Percentiles rank a stretch among this genome's conserved stretches.
These are phyloP conservation scores for Ilex asprella DNA, from an alignment of 257 asterid genomes.

Conservation along the genomic window DNA sequence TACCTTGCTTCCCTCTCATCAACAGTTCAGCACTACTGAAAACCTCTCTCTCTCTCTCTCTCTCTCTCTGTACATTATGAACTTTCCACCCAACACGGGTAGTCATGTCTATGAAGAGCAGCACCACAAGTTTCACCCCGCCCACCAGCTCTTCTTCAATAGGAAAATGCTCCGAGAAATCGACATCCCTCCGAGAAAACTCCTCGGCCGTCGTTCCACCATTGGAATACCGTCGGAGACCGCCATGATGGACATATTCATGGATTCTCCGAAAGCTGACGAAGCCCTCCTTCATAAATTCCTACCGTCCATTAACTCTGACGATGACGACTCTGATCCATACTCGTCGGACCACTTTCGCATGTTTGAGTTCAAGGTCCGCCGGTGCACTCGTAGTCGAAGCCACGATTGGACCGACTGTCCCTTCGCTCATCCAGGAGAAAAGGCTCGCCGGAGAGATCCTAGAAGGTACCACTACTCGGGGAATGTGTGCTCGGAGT, in stretches of 20 bases:
- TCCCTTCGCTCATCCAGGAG: constrained; percentile 1
- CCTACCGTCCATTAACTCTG: constrained; percentile 1
- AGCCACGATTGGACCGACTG: constrained; percentile 11
- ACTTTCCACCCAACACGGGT: not conserved
- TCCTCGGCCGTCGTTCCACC: not conserved
- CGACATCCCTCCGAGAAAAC: constrained; percentile 3
- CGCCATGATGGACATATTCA: not conserved
- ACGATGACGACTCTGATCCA: constrained; percentile 4
- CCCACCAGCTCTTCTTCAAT: not conserved
- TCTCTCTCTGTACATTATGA: not conserved
- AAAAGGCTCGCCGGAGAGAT: constrained; percentile 7
- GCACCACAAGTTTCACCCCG: not conserved
- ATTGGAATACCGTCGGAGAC: not conserved
- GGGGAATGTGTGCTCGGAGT: constrained; percentile 4
- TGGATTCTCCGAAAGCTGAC: not conserved
- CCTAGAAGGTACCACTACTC: constrained; percentile 6
- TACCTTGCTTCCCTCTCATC: constrained; percentile 2
- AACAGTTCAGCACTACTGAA: not conserved
- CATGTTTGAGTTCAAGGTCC: constrained; percentile 8
- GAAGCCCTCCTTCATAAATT: not conserved
- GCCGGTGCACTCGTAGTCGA: constrained; percentile 6
- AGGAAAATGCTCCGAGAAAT: constrained; percentile 3
- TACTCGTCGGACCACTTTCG: constrained; percentile 6
- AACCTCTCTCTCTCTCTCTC: not conserved
- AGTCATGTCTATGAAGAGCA: not conserved